Evolutionary conservation across 2,329 filamentous ascomycete genomes (phyloP), one percentile per base, ranked within the genome.

Genomic region (Reticulascus tulasneorum): DNA sequence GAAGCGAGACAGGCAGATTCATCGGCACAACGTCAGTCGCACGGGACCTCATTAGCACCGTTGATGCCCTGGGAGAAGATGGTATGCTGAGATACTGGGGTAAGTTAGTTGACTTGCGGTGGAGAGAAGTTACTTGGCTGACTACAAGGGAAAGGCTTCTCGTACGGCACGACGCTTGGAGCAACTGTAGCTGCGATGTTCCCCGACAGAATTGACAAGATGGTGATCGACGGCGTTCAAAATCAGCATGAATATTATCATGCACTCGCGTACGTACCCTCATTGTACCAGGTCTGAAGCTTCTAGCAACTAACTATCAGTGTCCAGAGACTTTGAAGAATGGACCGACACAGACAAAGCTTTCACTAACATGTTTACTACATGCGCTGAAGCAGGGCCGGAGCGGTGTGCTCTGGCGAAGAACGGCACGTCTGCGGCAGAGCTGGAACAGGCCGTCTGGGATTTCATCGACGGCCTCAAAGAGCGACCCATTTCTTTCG

Each of bases 21-120:
- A 46, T 71, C 5, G 64, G 69, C 9, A 71, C 66, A 0, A 60
- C 63, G 0, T 71, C 65, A 40, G 55, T 58, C 0, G 69, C 59
- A 1, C 50, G 67, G 22, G 70, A 74, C 38, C 53, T 71, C 43
- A 60, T 69, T 37, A 36, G 48, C 6, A 60, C 64, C 12, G 60
- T 60, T 1, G 62, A 67, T 36, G 55, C 54, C 9, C 44, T 69
- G 3, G 52, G 45, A 2, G 64, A 66, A 29, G 64, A 67, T 37
- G 61, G 61, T 1, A 26, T 65, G 24, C 44, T 69, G 9, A 40
- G 58, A 15, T 71, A 59, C 40, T 65, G 56, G 59, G 65, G 63
- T 53, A 41, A 39, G 53, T 36, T 19, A 13, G 12, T 4, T 11
- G 7, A 9, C 17, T 7, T 11, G n/a, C 26, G 15, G 9, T 5